Evolutionary conservation across 768 basidiomycete genomes (phyloP).

Genomic region (Mycena rebaudengoi): DNA sequence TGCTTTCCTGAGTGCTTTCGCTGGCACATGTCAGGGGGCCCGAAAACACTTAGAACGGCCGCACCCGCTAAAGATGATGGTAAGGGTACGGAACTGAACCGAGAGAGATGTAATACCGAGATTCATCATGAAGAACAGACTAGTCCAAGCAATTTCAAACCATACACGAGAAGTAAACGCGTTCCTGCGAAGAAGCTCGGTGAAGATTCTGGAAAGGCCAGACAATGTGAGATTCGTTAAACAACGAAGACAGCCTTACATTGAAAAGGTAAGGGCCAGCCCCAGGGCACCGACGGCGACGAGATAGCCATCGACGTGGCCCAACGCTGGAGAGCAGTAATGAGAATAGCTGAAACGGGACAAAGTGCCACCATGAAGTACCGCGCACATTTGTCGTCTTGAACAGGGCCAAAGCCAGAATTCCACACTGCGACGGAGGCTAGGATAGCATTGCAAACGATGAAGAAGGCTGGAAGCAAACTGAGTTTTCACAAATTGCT

Average conservation of each 20-base stretch:
- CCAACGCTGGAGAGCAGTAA: constrained; percentile 32
- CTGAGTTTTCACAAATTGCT: no score
- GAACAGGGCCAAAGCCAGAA: constrained; percentile 51
- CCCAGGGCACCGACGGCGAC: constrained; percentile 66
- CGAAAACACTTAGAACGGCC: constrained; percentile 52
- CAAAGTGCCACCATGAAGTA: no score
- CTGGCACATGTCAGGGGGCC: constrained; percentile 46
- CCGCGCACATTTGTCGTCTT: no score
- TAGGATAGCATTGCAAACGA: constrained; percentile 70
- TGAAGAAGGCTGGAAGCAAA: constrained; percentile 57
- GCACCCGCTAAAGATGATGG: constrained; percentile 54
- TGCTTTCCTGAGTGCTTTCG: constrained; percentile 33
- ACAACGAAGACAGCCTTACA: constrained; percentile 55
- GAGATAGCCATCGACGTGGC: constrained; percentile 65
- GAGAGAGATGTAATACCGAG: constrained; percentile 53
- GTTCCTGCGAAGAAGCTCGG: constrained; percentile 62
- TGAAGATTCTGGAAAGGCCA: constrained; percentile 53
- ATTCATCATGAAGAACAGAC: constrained; percentile 63
- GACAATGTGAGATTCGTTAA: constrained; percentile 1
- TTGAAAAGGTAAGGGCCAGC: constrained; percentile 63
- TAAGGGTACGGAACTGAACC: background rate
- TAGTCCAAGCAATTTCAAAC: constrained; percentile 75
- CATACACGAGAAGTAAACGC: constrained; percentile 68
- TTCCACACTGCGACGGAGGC: constrained; percentile 78
- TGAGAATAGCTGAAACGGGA: no score